Evolutionary conservation across 2,329 filamentous ascomycete species (phyloP).

Genomic region (Purpureocillium lavendulum): DNA sequence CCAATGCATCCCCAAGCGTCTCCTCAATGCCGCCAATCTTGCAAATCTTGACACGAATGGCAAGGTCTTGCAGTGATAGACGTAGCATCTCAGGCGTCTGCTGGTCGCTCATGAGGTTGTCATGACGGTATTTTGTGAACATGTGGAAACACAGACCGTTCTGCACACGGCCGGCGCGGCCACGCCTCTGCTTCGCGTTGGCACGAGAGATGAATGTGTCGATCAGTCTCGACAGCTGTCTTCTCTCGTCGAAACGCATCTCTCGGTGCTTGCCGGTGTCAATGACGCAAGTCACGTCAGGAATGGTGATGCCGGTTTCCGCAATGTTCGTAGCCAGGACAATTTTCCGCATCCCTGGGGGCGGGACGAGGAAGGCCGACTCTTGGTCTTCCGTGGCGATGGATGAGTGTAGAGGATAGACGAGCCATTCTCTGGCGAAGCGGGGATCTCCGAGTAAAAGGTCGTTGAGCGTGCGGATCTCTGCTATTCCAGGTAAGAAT

Average conservation of each 20-base stretch:
- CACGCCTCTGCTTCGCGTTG: conserved; percentile 90
- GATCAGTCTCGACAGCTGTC: conserved; percentile 82
- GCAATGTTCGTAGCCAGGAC: conserved; percentile 97
- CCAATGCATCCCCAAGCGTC: conserved; percentile 78
- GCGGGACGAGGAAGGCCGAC: conserved; percentile 79
- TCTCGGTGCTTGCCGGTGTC: conserved; percentile 96
- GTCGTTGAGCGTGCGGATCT: conserved; percentile 84
- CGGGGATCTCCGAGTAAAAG: conserved; percentile 68
- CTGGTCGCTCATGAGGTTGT: conserved; percentile 77
- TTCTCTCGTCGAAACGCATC: conserved; percentile 91
- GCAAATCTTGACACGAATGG: conserved; percentile 95
- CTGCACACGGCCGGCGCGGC: conserved; percentile 90
- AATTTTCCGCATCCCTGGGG: conserved; percentile 77
- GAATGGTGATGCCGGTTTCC: conserved; percentile 97
- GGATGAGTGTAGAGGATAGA: conserved; percentile 87
- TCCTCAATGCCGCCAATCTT: conserved; percentile 90
- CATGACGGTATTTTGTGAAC: conserved; percentile 84
- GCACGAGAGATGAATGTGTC: conserved; percentile 94
- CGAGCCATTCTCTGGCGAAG: conserved; percentile 70
- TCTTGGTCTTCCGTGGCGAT: conserved; percentile 97
- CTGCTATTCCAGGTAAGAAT: conserved; percentile 89
- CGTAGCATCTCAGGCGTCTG: conserved; percentile 96
- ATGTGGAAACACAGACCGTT: conserved; percentile 93
- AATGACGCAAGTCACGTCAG: conserved; percentile 93
- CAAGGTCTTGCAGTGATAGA: conserved; percentile 85